phyloP scores from a whole-genome alignment of 2,329 filamentous ascomycete species.

The Penicillium verrucosum region DNA sequence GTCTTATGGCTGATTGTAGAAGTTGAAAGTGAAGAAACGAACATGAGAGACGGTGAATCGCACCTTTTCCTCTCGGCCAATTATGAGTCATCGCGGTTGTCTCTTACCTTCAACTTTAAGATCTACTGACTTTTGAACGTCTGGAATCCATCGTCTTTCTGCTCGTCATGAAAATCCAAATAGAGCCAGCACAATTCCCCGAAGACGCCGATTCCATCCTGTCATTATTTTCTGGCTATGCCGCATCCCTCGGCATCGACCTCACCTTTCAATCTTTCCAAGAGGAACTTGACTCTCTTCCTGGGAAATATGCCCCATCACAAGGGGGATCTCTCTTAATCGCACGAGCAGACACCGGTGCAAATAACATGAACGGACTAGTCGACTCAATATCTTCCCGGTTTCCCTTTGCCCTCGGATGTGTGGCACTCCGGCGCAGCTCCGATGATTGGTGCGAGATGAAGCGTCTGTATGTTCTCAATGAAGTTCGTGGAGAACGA shows the following conservation, averaged over 20 bases:
- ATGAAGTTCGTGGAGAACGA: slow-evolving; percentile 48
- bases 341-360: slow-evolving; percentile 28
- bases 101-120: not conserved
- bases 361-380: not conserved
- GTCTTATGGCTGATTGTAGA: not conserved
- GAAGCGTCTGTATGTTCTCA: slow-evolving; percentile 56
- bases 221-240: slow-evolving; percentile 45
- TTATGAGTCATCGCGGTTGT: not conserved
- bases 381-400: not conserved
- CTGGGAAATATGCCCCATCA: slow-evolving; percentile 52
- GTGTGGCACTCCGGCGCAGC: slow-evolving; percentile 48
- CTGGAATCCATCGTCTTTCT: not conserved
- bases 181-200: slow-evolving; percentile 40
- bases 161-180: slow-evolving; percentile 21
- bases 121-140: not conserved
- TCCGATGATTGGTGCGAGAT: slow-evolving; percentile 47
- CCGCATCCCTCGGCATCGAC: slow-evolving; percentile 49
- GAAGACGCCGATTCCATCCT: slow-evolving; percentile 44
- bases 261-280: slow-evolving; percentile 57
- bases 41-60: not conserved
- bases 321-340: slow-evolving; percentile 51
- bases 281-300: slow-evolving; percentile 51
- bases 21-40: not conserved
- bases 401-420: slow-evolving; percentile 41
- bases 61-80: not conserved